A percentile compares a stretch with the other conserved stretches of the same genome.
Conservation (phyloP, 2,329 filamentous ascomycete genomes). For the Pestalotiopsis sp. region DNA sequence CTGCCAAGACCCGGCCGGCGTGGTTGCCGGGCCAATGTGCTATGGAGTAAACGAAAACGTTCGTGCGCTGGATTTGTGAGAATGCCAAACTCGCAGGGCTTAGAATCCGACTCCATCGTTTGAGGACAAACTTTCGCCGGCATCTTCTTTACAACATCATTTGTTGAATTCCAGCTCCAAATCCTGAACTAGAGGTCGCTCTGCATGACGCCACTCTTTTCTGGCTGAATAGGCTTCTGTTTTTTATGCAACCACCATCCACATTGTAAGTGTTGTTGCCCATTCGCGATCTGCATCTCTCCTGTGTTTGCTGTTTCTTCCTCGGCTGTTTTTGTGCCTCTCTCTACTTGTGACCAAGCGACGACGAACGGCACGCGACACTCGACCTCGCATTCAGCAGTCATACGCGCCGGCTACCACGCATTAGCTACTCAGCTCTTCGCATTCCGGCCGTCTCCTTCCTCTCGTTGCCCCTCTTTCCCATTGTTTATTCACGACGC, state of each 20-base stretch:
- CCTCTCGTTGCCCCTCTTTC: neutral
- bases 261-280: conserved; percentile 2
- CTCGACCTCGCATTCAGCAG: neutral
- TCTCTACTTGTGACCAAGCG: neutral
- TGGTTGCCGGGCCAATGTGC: conserved; percentile 10
- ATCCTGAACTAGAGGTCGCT: neutral
- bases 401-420: neutral
- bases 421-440: neutral
- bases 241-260: neutral
- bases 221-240: neutral
- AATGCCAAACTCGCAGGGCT: neutral
- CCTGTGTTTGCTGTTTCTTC: neutral
- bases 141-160: conserved; percentile 4
- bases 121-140: neutral
- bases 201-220: neutral
- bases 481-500: neutral
- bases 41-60: conserved; percentile 13
- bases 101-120: neutral
- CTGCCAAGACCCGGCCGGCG: neutral
- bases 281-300: neutral
- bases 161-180: neutral
- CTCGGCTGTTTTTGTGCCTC: neutral
- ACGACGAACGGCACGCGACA: neutral
- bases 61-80: neutral
- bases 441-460: neutral